Base-by-base conservation (phyloP, 2,329 filamentous ascomycete species). In the Knufia petricola region DNA sequence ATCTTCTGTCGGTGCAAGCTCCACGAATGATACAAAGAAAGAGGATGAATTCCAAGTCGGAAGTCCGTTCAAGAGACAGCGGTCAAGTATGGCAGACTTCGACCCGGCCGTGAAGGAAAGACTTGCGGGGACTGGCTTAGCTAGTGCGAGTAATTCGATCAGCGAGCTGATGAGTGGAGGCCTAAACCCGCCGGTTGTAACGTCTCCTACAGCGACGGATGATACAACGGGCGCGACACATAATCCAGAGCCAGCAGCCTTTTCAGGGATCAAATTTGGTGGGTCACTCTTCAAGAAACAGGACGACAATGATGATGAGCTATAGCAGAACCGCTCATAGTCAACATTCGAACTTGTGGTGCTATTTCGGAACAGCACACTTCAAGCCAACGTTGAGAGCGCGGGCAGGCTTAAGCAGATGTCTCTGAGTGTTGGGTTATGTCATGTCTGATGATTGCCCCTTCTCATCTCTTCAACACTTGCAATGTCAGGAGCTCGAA, bases 31-130 rank as follows among this genome's bases (percentile, higher is more conserved):
- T 21, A 36, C 59, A 2, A 51, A 62, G 21, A 64, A 64, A 38
- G 63, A 61, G 28, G 63, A 62, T 7, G 56, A 54, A 20, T 68
- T 68, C 43, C 50, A 54, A 49, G 53, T 71, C 2, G 69, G 69
- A 6, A 72, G 69, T 52, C 69, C 69, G 0, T 53, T 72, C 55
- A 72, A 72, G 55, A 69, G 70, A 57, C 68, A 71, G 44, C 63
- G 69, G 28, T 66, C 69, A 2, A 70, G 68, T 49, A 65, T 71
- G 17, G 69, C 68, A 9, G 63, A 64, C 23, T 62, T 66, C 12
- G 68, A 71, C 41, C 62, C 65, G 34, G 60, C 64, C 4, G 55
- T 71, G 41, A 62, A 66, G 34, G 63, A 62, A 49, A 62, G 69
- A 30, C 63, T 71, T 34, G 67, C 60, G n/a, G 46, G 52, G 12